Evolutionary conservation across 1,284 basidiomycete genomes (phyloP), one percentile per base, ranked within the genome.

Genomic region (Peniophora sp.): DNA sequence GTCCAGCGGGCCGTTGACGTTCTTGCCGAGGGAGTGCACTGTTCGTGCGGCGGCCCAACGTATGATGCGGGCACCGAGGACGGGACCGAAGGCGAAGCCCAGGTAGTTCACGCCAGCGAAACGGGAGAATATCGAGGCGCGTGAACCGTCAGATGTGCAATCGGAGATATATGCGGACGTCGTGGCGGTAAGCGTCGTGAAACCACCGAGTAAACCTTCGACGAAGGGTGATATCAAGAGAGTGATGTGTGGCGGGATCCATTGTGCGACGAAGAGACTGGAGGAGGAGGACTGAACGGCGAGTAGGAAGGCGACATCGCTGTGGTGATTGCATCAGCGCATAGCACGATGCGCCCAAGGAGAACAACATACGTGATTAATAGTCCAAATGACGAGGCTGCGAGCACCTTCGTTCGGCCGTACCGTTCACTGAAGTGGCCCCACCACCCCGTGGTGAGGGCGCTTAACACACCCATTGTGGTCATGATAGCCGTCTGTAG

Each of bases 371-470:
- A 92, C 85, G 85, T 88, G 55, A 89, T 69, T 59, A 93, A 74
- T 2, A 92, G 65, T 3, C 92, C 90, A 17, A 85, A 57, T 3
- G 86, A 82, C 14, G 83, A 70, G 22, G 84, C 68, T 11, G 85
- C 81, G 50, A 96, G 77, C 32, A 95, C 83, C 45, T 74, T 78
- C 3, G 81, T 88, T 24, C 93, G 77, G 10, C 93, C 93, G 53
- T 85, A 68, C 17, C 81, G 73, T 62, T 95, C 91, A 8, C 89
- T 84, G 45, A 86, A 85, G 53, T 79, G 78, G 35, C 89, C 89
- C 93, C 93, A 97, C 77, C 83, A 92, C 9, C 88, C 89, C 0
- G 91, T 91, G 1, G 89, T 92, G 32, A 94, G 65, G 0, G 89
- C 91, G 3, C 87, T 86, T 3, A 95, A 74, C 3, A 83, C 60